phyloP scores from a whole-genome alignment of 2,329 filamentous ascomycete species.

The Nothophaeocryptopus gaeumannii region DNA sequence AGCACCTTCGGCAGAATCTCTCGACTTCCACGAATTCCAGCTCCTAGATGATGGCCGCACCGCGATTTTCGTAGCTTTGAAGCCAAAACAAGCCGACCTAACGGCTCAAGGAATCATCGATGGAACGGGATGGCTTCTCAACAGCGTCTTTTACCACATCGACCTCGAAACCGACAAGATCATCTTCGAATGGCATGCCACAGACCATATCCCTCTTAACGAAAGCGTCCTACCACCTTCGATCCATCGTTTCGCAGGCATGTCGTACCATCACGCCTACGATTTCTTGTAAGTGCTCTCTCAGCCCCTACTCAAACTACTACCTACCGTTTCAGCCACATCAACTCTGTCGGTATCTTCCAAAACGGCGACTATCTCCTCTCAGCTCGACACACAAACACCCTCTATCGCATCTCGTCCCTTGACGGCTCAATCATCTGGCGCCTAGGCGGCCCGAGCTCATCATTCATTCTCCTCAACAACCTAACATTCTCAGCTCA shows the following conservation, averaged over 20 bases:
- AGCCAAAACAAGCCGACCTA: not conserved
- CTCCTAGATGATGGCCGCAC: slow-evolving; percentile 16
- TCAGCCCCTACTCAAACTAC: too few species aligned
- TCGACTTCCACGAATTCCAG: slow-evolving; percentile 41
- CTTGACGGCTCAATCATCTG: slow-evolving; percentile 37
- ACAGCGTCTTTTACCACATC: slow-evolving; percentile 44
- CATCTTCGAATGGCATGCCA: slow-evolving; percentile 46
- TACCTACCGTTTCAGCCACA: too few species aligned
- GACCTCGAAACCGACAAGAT: slow-evolving; percentile 41
- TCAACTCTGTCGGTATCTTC: slow-evolving; percentile 41
- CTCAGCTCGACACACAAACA: slow-evolving; percentile 40
- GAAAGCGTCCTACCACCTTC: slow-evolving; percentile 12
- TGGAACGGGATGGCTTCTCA: slow-evolving; percentile 16
- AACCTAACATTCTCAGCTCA: slow-evolving; percentile 6
- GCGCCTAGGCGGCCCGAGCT: slow-evolving; percentile 37
- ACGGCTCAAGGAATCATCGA: not conserved
- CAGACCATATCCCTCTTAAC: slow-evolving; percentile 38
- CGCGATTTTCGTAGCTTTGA: not conserved
- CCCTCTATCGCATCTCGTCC: slow-evolving; percentile 38
- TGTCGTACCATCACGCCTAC: too few species aligned
- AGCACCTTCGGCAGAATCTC: slow-evolving; percentile 19
- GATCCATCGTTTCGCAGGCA: too few species aligned
- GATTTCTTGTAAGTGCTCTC: too few species aligned
- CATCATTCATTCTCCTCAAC: too few species aligned
- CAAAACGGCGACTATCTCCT: slow-evolving; percentile 39